These are phyloP conservation scores for Kitagawia praeruptora DNA, from an alignment of 129 eudicot genomes.

Conservation along the genomic window DNA sequence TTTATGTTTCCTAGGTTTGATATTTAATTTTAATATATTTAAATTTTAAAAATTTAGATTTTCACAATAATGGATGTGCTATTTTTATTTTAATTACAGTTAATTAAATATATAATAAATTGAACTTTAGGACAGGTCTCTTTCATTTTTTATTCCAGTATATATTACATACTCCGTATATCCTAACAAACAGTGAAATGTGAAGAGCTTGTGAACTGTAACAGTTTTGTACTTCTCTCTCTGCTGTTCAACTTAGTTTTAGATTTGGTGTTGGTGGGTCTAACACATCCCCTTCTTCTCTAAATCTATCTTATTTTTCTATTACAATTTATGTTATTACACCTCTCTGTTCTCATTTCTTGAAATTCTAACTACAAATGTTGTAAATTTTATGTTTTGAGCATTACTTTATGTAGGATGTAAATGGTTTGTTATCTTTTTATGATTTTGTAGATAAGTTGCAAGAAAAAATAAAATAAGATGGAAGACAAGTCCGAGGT, in stretches of 20 bases:
- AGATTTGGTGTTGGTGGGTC: slow-evolving; percentile 76
- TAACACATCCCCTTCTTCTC: slow-evolving; percentile 22
- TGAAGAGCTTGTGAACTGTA: slow-evolving; percentile 5
- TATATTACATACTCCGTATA: not conserved
- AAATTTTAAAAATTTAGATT: too few relatives aligned
- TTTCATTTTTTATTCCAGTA: not conserved
- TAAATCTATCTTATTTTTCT: slow-evolving; percentile 16
- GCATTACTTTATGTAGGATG: not conserved
- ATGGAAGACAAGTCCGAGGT: slow-evolving; percentile 92
- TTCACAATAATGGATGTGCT: too few relatives aligned
- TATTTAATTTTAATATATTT: too few relatives aligned
- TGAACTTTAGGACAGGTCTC: not conserved
- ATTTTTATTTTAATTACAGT: too few relatives aligned
- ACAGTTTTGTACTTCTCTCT: not conserved
- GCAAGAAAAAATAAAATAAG: not conserved
- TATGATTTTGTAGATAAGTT: not conserved
- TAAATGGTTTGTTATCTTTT: slow-evolving; percentile 7
- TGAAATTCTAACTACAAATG: not conserved
- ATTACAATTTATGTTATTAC: slow-evolving; percentile 5
- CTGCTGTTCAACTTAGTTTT: slow-evolving; percentile 8
- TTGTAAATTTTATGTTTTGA: not conserved
- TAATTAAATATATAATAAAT: too few relatives aligned
- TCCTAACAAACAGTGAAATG: not conserved
- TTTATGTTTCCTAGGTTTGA: not conserved
- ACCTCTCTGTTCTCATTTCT: not conserved